phyloP scores from a whole-genome alignment of 257 asterid species.

The Leptodermis oblonga region DNA sequence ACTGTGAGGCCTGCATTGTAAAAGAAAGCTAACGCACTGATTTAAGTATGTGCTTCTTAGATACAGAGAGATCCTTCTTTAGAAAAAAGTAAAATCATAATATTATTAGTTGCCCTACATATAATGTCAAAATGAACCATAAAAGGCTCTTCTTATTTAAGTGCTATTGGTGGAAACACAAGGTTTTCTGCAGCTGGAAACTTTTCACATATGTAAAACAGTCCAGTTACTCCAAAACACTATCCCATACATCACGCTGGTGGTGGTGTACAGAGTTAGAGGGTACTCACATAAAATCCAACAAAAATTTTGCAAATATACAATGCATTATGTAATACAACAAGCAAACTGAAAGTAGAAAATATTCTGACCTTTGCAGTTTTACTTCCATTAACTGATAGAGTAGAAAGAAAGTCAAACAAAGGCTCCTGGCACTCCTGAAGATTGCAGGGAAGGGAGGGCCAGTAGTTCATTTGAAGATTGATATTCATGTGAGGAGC shows the following conservation, averaged over 20 bases:
- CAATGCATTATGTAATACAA: not conserved
- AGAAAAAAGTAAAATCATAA: not conserved
- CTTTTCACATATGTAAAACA: no score
- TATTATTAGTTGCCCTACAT: not conserved
- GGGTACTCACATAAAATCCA: not conserved
- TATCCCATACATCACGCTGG: not conserved
- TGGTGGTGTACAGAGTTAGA: not conserved
- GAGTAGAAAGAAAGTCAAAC: constrained; percentile 53
- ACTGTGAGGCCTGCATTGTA: not conserved
- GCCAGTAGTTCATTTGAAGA: constrained; percentile 91
- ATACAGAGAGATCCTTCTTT: not conserved
- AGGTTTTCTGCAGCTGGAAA: not conserved
- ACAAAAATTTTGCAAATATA: not conserved
- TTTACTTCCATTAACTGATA: constrained; percentile 56
- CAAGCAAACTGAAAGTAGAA: not conserved
- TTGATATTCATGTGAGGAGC: constrained; percentile 84
- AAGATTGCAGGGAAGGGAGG: constrained; percentile 69
- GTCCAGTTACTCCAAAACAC: not conserved
- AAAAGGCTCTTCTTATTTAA: not conserved
- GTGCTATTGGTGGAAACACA: not conserved
- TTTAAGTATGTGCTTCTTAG: not conserved
- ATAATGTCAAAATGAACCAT: not conserved
- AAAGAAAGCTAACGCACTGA: not conserved
- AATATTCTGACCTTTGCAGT: constrained; percentile 55
- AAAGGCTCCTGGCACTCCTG: constrained; percentile 76